Conservation (phyloP, 768 basidiomycete species). For the Cystoderma amianthinum region DNA sequence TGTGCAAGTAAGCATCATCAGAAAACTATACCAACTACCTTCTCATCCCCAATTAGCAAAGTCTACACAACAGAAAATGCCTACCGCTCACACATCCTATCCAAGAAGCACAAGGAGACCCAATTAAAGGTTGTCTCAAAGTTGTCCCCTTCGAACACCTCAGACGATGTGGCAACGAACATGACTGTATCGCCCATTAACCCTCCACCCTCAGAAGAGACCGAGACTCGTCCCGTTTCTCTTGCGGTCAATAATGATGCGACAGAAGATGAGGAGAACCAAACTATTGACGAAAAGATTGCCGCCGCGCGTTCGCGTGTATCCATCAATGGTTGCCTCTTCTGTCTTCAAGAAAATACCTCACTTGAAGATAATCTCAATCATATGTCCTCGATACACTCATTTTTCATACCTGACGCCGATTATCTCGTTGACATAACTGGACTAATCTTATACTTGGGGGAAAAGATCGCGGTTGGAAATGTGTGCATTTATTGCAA, state of each 20-base stretch:
- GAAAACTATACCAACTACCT: slow-evolving; percentile 2
- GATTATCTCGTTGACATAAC: slow-evolving; percentile 81
- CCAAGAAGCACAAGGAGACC: slow-evolving; percentile 84
- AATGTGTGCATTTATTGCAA: slow-evolving; percentile 93
- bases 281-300: slow-evolving; percentile 69
- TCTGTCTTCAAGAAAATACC: slow-evolving; percentile 55
- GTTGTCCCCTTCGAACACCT: slow-evolving; percentile 3
- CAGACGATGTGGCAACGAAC: slow-evolving; percentile 8
- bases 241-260: not conserved
- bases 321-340: slow-evolving; percentile 71
- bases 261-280: slow-evolving; percentile 18
- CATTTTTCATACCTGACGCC: slow-evolving; percentile 94
- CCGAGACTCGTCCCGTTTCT: not conserved
- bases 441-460: slow-evolving; percentile 81
- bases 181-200: slow-evolving; percentile 1
- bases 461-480: slow-evolving; percentile 89
- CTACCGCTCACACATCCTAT: slow-evolving; percentile 79
- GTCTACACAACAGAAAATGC: slow-evolving; percentile 85
- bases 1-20: slow-evolving; percentile 69
- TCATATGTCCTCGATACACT: slow-evolving; percentile 86
- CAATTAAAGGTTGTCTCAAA: slow-evolving; percentile 41
- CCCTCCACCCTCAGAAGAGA: not conserved
- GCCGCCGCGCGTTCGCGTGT: slow-evolving; percentile 62
- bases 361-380: slow-evolving; percentile 61
- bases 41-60: slow-evolving; percentile 48